Evolutionary conservation across 2,329 filamentous ascomycete genomes (phyloP).

Genomic region (Fonsecaea multimorphosa): DNA sequence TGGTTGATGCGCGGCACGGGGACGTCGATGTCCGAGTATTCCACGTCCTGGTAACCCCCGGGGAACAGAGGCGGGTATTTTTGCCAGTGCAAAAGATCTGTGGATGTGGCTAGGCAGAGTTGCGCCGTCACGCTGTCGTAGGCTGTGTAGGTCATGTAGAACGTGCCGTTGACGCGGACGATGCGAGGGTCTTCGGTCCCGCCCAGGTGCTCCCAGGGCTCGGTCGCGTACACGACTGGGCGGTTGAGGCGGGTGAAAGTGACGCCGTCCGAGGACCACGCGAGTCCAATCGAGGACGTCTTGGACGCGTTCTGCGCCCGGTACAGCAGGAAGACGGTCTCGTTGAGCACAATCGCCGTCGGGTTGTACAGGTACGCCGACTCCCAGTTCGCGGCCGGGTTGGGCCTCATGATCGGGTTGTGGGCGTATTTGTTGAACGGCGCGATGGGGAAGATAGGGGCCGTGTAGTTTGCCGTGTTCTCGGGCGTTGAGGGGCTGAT

Average conservation of each 20-base stretch:
- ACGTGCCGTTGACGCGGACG: slow-evolving; percentile 46
- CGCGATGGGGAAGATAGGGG: slow-evolving; percentile 42
- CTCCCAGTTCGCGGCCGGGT: slow-evolving; percentile 34
- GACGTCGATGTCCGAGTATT: slow-evolving; percentile 18
- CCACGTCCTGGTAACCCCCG: slow-evolving; percentile 23
- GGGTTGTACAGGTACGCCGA: slow-evolving; percentile 39
- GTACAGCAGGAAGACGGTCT: slow-evolving; percentile 46
- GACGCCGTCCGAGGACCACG: slow-evolving; percentile 47
- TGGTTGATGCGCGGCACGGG: slow-evolving; percentile 14
- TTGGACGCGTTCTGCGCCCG: slow-evolving; percentile 46
- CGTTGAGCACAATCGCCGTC: slow-evolving; percentile 38
- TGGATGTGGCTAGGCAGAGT: slow-evolving; percentile 47
- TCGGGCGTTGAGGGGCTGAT: slow-evolving; percentile 36
- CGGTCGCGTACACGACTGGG: slow-evolving; percentile 44
- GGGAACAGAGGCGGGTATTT: slow-evolving; percentile 40
- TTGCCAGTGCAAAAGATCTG: slow-evolving; percentile 46
- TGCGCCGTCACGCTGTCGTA: slow-evolving; percentile 44
- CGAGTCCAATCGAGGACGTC: slow-evolving; percentile 46
- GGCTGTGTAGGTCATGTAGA: slow-evolving; percentile 49
- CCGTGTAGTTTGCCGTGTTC: slow-evolving; percentile 40
- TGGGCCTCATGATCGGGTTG: slow-evolving; percentile 41
- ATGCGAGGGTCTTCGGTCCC: slow-evolving; percentile 48
- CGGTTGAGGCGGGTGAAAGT: slow-evolving; percentile 45
- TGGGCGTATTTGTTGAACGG: slow-evolving; percentile 40
- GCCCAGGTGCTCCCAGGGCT: slow-evolving; percentile 44